Evolutionary conservation across 106 monocot species (phyloP), one percentile per base, ranked within the genome.

Genomic region (Phalaenopsis equestris): DNA sequence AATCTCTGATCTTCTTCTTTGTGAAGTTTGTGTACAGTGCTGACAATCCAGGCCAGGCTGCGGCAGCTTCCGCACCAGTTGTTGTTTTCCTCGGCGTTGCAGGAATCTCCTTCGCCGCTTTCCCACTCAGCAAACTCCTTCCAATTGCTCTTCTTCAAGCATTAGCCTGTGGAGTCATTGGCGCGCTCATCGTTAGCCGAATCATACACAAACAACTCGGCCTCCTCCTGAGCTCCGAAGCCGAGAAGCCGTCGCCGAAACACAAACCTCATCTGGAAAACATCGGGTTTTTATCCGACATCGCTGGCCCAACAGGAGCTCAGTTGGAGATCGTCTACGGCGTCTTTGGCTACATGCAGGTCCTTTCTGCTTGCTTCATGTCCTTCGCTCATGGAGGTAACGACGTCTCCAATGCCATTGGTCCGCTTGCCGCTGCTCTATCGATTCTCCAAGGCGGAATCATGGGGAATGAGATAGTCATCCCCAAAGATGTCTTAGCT

Each of bases 351-450:
- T 94, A 99, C 88, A 91, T 99, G 98, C 98, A 99, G 80, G 83
- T 99, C 39, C 83, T 99, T n/a, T 99, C 98, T 6, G 98, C 98
- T 2, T 99, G 98, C 68, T 99, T 99, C 91, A 99, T 99, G 98
- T 99, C 98, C 23, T 99, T 99, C 57, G 94, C 98, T 1, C 98
- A 99, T 36, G 98, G 98, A 17, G 98, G 92, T 19, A 99, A 99
- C 15, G 98, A 99, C 18, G 98, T 99, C 18, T 99, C 98, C 41
- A 99, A 99, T 67, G 98, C 98, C 48, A 99, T 99, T 16, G 98
- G 98, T 0, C 98, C 98, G 0, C 81, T 99, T 38, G 98, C 98
- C 4, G 94, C 94, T 4, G 98, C 98, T 48, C 79, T 99, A 8
- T 84, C 94, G 4, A 94, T 99, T 76, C 91, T 99, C 19, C 92